These are phyloP conservation scores for Mycena vulgaris DNA, from an alignment of 768 basidiomycete species.

Conservation along the genomic window DNA sequence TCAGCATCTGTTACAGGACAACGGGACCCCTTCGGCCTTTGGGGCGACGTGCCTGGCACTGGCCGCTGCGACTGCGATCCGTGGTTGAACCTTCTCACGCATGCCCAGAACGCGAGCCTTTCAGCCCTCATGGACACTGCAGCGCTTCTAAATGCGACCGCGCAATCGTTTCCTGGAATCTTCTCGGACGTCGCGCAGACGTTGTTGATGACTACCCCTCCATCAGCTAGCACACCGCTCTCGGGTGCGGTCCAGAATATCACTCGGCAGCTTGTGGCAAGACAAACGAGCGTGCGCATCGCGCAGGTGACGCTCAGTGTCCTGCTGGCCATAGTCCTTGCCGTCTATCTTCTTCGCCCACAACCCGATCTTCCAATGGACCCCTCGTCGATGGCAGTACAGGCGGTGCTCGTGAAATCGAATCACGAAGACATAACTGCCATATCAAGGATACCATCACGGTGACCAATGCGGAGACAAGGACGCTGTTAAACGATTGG, in stretches of 20 bases:
- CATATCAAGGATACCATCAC: slow-evolving; percentile 4
- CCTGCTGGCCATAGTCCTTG: not conserved
- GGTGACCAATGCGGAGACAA: not conserved
- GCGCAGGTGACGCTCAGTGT: slow-evolving; percentile 13
- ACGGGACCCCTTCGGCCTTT: not conserved
- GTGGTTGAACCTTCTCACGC: slow-evolving; percentile 20
- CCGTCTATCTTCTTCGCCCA: slow-evolving; percentile 4
- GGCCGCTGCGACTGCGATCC: slow-evolving; percentile 11
- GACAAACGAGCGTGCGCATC: slow-evolving; percentile 10
- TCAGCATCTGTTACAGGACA: not conserved
- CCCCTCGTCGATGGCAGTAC: slow-evolving; percentile 13
- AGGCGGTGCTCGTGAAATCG: not conserved
- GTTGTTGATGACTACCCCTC: not conserved
- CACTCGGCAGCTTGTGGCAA: not conserved
- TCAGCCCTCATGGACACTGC: not conserved
- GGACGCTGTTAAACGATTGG: not conserved
- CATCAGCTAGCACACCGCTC: not conserved
- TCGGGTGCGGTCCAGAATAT: not conserved
- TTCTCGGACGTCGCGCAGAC: slow-evolving; percentile 12
- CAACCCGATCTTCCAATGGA: slow-evolving; percentile 1
- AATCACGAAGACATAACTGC: not conserved
- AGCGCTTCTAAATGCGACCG: slow-evolving; percentile 1
- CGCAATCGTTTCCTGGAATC: not conserved
- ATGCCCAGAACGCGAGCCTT: not conserved
- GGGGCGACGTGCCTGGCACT: not conserved